Evolutionary conservation across 768 basidiomycete genomes (phyloP), one percentile per base, ranked within the genome.

Genomic region (Leccinum rimulosum): DNA sequence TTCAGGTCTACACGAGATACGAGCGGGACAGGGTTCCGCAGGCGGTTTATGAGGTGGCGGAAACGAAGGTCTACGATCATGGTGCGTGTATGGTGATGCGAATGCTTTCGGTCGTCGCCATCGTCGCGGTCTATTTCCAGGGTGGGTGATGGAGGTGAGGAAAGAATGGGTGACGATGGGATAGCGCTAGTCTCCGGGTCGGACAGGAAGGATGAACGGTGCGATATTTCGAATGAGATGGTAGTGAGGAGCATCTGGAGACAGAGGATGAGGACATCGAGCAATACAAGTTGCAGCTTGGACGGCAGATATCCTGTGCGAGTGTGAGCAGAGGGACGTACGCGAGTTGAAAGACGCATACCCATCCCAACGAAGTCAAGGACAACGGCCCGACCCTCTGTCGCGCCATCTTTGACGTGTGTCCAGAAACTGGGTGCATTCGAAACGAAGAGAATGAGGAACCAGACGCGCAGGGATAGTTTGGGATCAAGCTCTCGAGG

Each of bases 291-390:
- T 59, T 87, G 85, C 19, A 80, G 59, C 70, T 78, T 87, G 43
- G 88, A 86, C n/a, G 91, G 88, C 36, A 70, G 67, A 65, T 83
- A 79, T 40, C 79, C 86, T 88, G 63, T 53, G 61, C 52, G 14
- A 14, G 47, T 2, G 36, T 69, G 58, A 70, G 58, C 52, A 38
- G 27, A 57, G 22, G n/a, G 50, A 35, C 11, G 33, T 50, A 53
- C 27, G 47, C 28, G 14, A 17, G 53, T 8, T 4, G 40, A 9
- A 36, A 9, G 35, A 49, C 0, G 79, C 86, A 52, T 64, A 91
- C 91, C 83, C 78, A 85, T 79, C 56, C 91, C 90, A 58, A 92
- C 81, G 67, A 92, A 92, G 70, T 92, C 90, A 60, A 93, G 82
- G 35, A 93, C 72, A 66, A 91, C 73, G 10, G 82, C 76, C 64